Conservation (phyloP, 2,329 filamentous ascomycete genomes). For the Aspergillus transmontanensis region DNA sequence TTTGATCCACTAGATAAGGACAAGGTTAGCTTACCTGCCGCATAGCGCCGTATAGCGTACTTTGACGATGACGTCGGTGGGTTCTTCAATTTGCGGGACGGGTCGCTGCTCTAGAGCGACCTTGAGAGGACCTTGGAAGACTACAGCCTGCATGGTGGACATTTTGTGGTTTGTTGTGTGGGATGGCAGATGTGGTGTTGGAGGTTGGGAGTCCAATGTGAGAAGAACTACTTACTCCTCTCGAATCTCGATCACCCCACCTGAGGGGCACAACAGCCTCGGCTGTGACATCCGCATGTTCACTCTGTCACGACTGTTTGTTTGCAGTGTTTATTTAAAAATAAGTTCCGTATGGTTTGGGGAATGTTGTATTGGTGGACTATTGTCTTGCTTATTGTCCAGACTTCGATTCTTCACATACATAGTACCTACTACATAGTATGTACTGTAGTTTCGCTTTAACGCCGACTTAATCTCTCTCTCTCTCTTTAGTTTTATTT, state of each 20-base stretch:
- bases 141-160: slow-evolving; percentile 74
- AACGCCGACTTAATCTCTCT: no score
- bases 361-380: not conserved
- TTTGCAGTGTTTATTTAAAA: not conserved
- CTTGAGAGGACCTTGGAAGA: slow-evolving; percentile 77
- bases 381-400: no score
- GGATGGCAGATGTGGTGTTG: not conserved
- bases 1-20: not conserved
- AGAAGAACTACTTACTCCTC: not conserved
- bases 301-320: not conserved
- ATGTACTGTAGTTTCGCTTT: no score
- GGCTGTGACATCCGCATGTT: not conserved
- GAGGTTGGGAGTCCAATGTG: not conserved
- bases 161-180: not conserved
- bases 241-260: not conserved
- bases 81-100: slow-evolving; percentile 69
- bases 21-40: slow-evolving; percentile 63
- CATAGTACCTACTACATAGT: no score
- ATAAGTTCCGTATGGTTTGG: not conserved
- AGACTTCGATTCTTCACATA: no score
- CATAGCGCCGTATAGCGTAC: slow-evolving; percentile 81
- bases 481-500: no score
- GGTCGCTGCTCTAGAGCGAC: slow-evolving; percentile 77
- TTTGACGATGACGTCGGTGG: slow-evolving; percentile 76
- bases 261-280: not conserved